Base-by-base conservation (phyloP, 139 green algal species). In the Closterium sp. region DNA sequence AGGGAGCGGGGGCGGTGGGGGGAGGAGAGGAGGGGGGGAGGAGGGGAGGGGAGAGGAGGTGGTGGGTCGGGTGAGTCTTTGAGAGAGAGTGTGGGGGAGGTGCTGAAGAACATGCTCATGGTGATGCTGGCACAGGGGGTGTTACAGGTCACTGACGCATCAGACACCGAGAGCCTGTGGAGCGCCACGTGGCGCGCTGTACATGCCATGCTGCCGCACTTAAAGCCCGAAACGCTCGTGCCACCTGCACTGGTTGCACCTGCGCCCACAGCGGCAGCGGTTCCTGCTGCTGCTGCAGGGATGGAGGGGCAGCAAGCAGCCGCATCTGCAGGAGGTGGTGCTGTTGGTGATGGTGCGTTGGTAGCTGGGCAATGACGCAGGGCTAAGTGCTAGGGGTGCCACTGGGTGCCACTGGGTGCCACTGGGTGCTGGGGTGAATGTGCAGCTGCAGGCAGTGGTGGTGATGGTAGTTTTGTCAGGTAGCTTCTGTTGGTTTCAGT, bases 51-150 rank as follows among this genome's bases (percentile, higher is more conserved):
- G 64, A 38, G 86, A 23, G 66, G 32, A 33, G 95, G 96, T 96
- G 85, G 34, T n/a, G n/a, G n/a, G n/a, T n/a, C n/a, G 89, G 19
- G 35, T 89, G 90, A 94, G 64, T 90, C 95, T 31, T 96, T 98
- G 87, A 32, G 43, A 9, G 97, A 99, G 91, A 95, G 95, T 9
- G 96, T 98, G 19, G 97, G 97, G 2, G 97, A 99, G 93, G 95
- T 97, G 33, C 91, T 97, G 16, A 99, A 99, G 95, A 99, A 99
- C 95, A 96, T 99, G 95, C 92, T 99, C 36, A 95, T 99, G 84
- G 97, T 99, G 87, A 96, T 99, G 96, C 94, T 95, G 28, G 90
- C 91, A 3, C 95, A 95, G 21, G 97, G 94, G 0, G 90, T 98
- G 12, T 91, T 97, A n/a, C 33, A 85, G 32, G 30, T 28, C 28